Percentiles rank a stretch among this genome's conserved stretches.
phyloP scores from a whole-genome alignment of 2,329 filamentous ascomycete genomes.

The Ploettnerulaceae sp. region DNA sequence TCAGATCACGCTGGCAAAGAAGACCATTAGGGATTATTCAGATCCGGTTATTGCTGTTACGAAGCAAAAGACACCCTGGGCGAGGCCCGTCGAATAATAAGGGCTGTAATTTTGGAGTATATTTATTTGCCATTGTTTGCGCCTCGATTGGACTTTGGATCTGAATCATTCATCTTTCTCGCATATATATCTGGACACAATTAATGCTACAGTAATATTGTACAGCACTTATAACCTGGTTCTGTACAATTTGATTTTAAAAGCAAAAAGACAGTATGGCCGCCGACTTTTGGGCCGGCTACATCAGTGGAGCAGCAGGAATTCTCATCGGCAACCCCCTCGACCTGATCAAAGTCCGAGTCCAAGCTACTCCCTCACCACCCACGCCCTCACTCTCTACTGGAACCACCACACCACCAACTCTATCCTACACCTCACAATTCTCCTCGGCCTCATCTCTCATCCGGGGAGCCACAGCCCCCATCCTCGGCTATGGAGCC shows the following conservation, averaged over 20 bases:
- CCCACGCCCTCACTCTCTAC: conserved; percentile 10
- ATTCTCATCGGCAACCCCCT: conserved; percentile 89
- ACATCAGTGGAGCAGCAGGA: conserved; percentile 77
- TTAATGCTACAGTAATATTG: too few species aligned
- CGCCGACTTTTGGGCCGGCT: conserved; percentile 89
- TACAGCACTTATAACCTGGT: conserved; percentile 1
- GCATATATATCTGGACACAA: conserved; percentile 2
- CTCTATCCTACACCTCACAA: conserved; percentile 29
- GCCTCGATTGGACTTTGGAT: neutral
- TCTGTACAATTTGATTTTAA: neutral
- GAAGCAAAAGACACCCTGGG: conserved; percentile 18
- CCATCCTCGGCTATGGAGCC: conserved; percentile 83
- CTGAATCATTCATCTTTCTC: neutral
- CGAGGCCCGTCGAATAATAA: conserved; percentile 1
- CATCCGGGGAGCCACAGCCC: conserved; percentile 69
- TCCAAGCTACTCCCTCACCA: conserved; percentile 57
- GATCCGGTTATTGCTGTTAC: conserved; percentile 23
- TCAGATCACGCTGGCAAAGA: conserved; percentile 25
- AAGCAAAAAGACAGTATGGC: conserved; percentile 26
- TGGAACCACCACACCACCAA: conserved; percentile 12
- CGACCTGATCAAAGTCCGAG: conserved; percentile 71
- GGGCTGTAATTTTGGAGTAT: conserved; percentile 9
- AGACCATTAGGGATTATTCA: conserved; percentile 21
- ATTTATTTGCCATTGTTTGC: neutral
- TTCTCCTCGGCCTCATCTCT: conserved; percentile 39